Conservation (phyloP, 441 rosid genomes). For the Gossypium schwendimanii region DNA sequence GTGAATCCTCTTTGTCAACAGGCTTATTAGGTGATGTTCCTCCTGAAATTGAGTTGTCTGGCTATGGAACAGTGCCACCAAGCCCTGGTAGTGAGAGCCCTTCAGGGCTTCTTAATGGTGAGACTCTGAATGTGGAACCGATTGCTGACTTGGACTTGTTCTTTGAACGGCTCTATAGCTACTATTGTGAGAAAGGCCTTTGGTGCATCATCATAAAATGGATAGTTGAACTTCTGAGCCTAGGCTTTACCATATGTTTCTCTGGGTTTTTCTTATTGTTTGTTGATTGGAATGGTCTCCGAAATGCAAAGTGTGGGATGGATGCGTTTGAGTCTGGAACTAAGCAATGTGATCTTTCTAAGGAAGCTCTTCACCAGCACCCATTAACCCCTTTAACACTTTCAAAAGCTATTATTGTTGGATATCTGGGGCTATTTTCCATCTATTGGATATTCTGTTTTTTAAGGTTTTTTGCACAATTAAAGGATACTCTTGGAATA, state of each 20-base stretch:
- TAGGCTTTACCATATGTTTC: slow-evolving; percentile 87
- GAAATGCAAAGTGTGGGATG: slow-evolving; percentile 96
- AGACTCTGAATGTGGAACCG: slow-evolving; percentile 69
- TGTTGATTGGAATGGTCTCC: slow-evolving; percentile 98
- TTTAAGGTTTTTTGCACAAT: slow-evolving; percentile 80
- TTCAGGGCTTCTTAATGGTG: slow-evolving; percentile 88
- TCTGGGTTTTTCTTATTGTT: slow-evolving; percentile 84
- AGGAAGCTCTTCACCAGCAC: slow-evolving; percentile 83
- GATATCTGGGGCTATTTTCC: slow-evolving; percentile 81
- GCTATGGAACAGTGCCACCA: slow-evolving; percentile 70
- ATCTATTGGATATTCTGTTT: slow-evolving; percentile 88
- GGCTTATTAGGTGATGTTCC: slow-evolving; percentile 73
- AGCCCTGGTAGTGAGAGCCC: slow-evolving; percentile 99
- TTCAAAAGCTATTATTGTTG: slow-evolving; percentile 77
- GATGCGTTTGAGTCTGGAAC: slow-evolving; percentile 95
- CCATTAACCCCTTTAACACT: slow-evolving; percentile 84
- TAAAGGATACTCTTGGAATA: slow-evolving; percentile 70
- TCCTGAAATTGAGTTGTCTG: slow-evolving; percentile 83
- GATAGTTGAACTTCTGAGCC: slow-evolving; percentile 88
- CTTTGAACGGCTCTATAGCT: slow-evolving; percentile 82
- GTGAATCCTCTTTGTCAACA: slow-evolving; percentile 65
- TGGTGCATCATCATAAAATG: slow-evolving; percentile 94
- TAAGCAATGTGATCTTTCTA: slow-evolving; percentile 91
- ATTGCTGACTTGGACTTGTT: slow-evolving; percentile 91
- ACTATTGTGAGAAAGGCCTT: slow-evolving; percentile 95